phyloP scores from a whole-genome alignment of 2,329 filamentous ascomycete species.

The Arthrinium puccinioides region DNA sequence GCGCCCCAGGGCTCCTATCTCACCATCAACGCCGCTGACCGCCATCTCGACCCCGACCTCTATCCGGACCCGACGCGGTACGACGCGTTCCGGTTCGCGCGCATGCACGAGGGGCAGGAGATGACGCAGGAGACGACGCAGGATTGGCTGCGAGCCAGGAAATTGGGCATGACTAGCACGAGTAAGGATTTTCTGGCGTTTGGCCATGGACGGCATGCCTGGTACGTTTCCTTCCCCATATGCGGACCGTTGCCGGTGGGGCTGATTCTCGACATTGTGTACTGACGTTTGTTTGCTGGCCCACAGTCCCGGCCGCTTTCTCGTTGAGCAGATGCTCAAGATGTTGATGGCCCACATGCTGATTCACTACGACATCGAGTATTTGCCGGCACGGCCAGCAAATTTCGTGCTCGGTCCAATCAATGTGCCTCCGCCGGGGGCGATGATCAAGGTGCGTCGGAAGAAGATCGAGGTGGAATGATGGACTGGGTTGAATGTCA shows the following conservation, averaged over 20 bases:
- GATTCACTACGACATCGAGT: constrained; percentile 1
- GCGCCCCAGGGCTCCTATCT: constrained; percentile 1
- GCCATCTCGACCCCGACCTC: not conserved
- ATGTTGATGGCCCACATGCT: constrained; percentile 1
- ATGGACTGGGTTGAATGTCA: not conserved
- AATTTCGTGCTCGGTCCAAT: constrained; percentile 1
- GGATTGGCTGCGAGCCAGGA: not conserved
- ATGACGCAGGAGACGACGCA: not conserved
- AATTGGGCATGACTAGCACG: constrained; percentile 1
- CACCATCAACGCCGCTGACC: constrained; percentile 1
- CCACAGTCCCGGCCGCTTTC: not conserved
- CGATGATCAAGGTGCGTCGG: constrained; percentile 1
- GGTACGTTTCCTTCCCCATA: not conserved
- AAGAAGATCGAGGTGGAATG: not conserved
- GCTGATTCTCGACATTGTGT: not conserved
- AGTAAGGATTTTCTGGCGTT: constrained; percentile 1
- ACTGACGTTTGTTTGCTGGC: not conserved
- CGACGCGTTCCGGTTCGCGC: not conserved
- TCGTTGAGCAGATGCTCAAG: constrained; percentile 2
- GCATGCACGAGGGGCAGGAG: not conserved
- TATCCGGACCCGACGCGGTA: constrained; percentile 1
- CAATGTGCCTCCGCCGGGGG: not conserved
- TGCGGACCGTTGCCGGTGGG: not conserved
- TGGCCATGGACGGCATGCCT: not conserved
- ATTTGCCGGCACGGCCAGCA: not conserved